Evolutionary conservation across 2,329 filamentous ascomycete genomes (phyloP), one percentile per base, ranked within the genome.

Genomic region (Aspergillus hortae): DNA sequence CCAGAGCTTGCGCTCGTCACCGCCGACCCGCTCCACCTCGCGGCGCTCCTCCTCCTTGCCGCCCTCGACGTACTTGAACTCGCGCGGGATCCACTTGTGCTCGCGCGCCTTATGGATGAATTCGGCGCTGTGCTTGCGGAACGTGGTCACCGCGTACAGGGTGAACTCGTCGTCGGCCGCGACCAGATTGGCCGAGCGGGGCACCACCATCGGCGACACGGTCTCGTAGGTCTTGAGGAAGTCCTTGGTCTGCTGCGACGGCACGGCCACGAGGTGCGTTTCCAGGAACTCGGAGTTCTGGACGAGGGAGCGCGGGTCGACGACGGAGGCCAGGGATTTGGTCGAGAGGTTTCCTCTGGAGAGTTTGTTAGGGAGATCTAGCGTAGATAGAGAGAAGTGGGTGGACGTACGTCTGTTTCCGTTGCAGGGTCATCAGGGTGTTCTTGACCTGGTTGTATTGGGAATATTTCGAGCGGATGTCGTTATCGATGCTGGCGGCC

Each of bases 241-340:
- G 36, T 97, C 92, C 70, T 95, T 96, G 64, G 88, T 86, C 51
- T 83, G 78, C 60, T 84, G 85, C 44, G 82, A 84, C 2, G 94
- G 94, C 7, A 99, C 89, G 17, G 90, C 94, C 60, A 99, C 81
- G 27, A 99, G 85, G 69, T 96, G 92, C 27, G 94, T 96, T 76
- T 96, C 91, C 62, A 99, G 86, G 74, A 96, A 97, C 75, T 99
- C 94, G 17, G 92, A 96, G 68, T 96, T 86, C 71, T 88, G 88
- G 58, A 96, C 83, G 41, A 96, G 81, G 53, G 92, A 75, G 49
- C 82, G 78, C 7, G 92, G 91, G 65, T 92, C 82, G 62, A 99
- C 87, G 56, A 97, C 84, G 11, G 90, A 86, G n/a, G 89, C 85
- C 58, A 99, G 86, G 11, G 92, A 97, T 71, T 92, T 95, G 61